Conservation (phyloP, 2,329 filamentous ascomycete genomes). For the Monilinia laxa region DNA sequence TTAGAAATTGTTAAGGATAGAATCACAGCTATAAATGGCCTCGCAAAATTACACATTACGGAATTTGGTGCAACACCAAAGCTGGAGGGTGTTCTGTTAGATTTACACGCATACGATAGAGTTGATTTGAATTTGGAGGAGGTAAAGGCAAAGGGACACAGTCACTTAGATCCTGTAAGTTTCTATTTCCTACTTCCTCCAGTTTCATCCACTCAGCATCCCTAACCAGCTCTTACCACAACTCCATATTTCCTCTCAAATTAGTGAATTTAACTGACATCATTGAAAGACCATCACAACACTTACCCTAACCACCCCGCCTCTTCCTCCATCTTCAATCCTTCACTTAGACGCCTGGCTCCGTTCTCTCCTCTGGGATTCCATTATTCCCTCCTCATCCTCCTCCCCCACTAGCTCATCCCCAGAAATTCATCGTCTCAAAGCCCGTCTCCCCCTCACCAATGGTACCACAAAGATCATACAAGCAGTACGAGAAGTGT, state of each 20-base stretch:
- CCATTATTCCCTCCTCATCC: slow-evolving; percentile 17
- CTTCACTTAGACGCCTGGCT: slow-evolving; percentile 39
- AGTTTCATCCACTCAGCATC: not conserved
- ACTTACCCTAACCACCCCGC: slow-evolving; percentile 66
- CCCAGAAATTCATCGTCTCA: slow-evolving; percentile 82
- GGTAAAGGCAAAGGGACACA: slow-evolving; percentile 75
- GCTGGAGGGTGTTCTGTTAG: slow-evolving; percentile 82
- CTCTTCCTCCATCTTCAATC: slow-evolving; percentile 58
- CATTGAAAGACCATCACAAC: slow-evolving; percentile 76
- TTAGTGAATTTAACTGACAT: not conserved
- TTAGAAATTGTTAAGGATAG: slow-evolving; percentile 68
- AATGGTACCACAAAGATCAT: slow-evolving; percentile 68
- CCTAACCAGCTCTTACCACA: not conserved
- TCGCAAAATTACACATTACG: slow-evolving; percentile 82
- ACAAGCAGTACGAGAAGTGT: slow-evolving; percentile 90
- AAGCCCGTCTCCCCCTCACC: slow-evolving; percentile 69
- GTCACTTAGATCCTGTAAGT: slow-evolving; percentile 81
- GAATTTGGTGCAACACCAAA: slow-evolving; percentile 75
- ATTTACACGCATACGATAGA: slow-evolving; percentile 89
- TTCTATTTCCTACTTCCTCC: not conserved
- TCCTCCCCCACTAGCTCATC: not conserved
- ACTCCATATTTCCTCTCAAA: not conserved
- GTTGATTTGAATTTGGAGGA: slow-evolving; percentile 73
- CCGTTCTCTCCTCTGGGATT: slow-evolving; percentile 27
- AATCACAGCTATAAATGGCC: slow-evolving; percentile 81